These are phyloP conservation scores for Clathrospora elynae DNA, from an alignment of 2,329 filamentous ascomycete species.

Conservation along the genomic window DNA sequence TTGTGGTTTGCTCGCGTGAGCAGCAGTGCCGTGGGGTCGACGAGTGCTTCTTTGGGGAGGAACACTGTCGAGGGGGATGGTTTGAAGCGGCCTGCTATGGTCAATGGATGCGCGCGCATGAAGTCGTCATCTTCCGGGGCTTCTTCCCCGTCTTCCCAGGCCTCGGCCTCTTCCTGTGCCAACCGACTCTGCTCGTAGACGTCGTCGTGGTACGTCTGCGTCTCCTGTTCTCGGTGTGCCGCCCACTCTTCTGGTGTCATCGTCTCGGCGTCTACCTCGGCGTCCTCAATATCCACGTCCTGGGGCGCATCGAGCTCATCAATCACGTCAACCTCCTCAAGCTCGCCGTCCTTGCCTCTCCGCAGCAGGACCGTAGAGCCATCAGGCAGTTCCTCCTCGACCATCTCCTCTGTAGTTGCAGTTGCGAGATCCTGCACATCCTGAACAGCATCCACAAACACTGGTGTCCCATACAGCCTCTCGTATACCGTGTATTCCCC, in stretches of 20 bases:
- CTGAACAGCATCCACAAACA: slow-evolving; percentile 65
- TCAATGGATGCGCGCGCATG: slow-evolving; percentile 73
- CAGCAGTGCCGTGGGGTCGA: slow-evolving; percentile 71
- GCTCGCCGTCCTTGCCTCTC: slow-evolving; percentile 60
- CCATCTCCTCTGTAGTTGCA: slow-evolving; percentile 55
- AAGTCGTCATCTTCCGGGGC: slow-evolving; percentile 47
- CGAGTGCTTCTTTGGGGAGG: slow-evolving; percentile 72
- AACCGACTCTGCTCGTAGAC: slow-evolving; percentile 52
- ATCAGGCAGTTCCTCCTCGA: slow-evolving; percentile 38
- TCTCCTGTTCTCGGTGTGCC: slow-evolving; percentile 40
- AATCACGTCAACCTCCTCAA: slow-evolving; percentile 63
- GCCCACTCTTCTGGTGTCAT: slow-evolving; percentile 45
- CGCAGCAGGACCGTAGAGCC: slow-evolving; percentile 55
- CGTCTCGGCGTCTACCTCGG: slow-evolving; percentile 23
- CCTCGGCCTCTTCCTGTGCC: slow-evolving; percentile 50
- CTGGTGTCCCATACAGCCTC: slow-evolving; percentile 77
- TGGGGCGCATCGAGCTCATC: slow-evolving; percentile 21
- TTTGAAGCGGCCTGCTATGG: slow-evolving; percentile 72
- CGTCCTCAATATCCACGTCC: slow-evolving; percentile 28
- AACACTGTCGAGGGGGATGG: slow-evolving; percentile 74
- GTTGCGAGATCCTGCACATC: slow-evolving; percentile 49
- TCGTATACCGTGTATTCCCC: slow-evolving; percentile 78
- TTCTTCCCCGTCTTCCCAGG: slow-evolving; percentile 36
- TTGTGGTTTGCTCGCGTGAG: slow-evolving; percentile 68
- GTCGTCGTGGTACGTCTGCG: slow-evolving; percentile 39